Evolutionary conservation across 257 asterid species (phyloP), one percentile per base, ranked within the genome.

Genomic region (Solanum pinnatisectum): DNA sequence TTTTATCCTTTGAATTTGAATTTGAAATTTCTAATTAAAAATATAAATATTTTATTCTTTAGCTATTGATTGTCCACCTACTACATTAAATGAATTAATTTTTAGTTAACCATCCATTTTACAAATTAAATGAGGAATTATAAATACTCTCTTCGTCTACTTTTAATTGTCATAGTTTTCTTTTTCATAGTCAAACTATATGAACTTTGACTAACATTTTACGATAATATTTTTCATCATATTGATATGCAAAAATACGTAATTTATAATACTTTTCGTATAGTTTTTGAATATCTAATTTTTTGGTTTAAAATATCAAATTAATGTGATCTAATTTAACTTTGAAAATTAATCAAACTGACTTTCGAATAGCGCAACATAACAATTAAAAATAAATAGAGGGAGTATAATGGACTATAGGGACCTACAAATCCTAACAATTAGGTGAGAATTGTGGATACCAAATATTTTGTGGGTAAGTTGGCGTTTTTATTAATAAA

Each of bases 381-480:
- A 2, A 37, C 10, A 7, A 37, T 7, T 37, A 37, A 37, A 37
- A 37, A 2, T 37, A 8, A 9, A 37, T 37, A 37, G 40, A 37
- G 3, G 8, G 40, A 37, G 40, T 37, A 8, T 16, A 46, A 27
- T 81, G 85, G 84, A 44, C 18, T 67, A 79, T 5, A 44, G 10
- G 84, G 84, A 15, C 42, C 85, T 81, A 81, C 85, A 81, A 46
- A 30, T 81, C 70, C 85, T 49, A 49, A 49, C 37, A 49, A 81
- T 81, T 81, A 49, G 70, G 85, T 81, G 40, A 81, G 42, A 81
- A 81, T 30, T 49, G 10, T 9, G 42, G 42, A 49, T 32, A 20
- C 85, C 85, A 81, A 81, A 81, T 81, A 18, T 81, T 49, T 30
- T 81, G 42, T 81, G 30, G 85, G 85, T 81, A 81, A 32, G 85